Base-by-base conservation (phyloP, 257 asterid species). In the Gardenia jasminoides region DNA sequence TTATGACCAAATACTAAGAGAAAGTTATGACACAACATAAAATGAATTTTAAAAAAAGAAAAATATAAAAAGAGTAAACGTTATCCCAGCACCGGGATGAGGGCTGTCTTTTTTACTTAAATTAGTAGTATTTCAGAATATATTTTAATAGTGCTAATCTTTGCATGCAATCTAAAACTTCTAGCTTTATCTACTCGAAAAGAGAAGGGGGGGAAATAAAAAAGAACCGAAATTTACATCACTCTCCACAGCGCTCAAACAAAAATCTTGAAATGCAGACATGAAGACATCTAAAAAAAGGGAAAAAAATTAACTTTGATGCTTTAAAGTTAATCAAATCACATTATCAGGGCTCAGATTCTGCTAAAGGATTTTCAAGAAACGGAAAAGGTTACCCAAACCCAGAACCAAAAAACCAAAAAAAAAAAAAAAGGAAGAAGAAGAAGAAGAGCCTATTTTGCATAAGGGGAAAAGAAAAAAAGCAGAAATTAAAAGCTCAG, bases 91-190 rank as follows among this genome's bases (percentile, higher is more conserved):
- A 62, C 26, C 26, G 7, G n/a, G 16, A 41, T 16, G 33, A 65
- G 26, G 58, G 20, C 6, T 13, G 17, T 31, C 8, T 31, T 7
- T 20, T 44, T n/a, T 13, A 11, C 4, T 4, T 67, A 33, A 67
- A 17, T 30, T 31, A 6, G 5, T 12, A 28, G 24, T 12, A 6
- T 15, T 36, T 7, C 6, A 44, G 36, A 24, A 43, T 43, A 22
- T 22, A 12, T 24, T n/a, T 24, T 50, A 28, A 46, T 56, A 31
- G 43, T 43, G 19, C 9, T 13, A 19, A 31, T 7, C 44, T 19
- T 44, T 33, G 80, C 84, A 76, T 76, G 74, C 84, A 80, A 61
- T 80, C 44, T 69, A 41, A 46, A 67, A 76, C 3, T 15, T 7
- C 10, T 48, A 28, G 26, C 62, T 26, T 33, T 47, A 44, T 28